These are phyloP conservation scores for Alternaria brassicae DNA, from an alignment of 2,329 filamentous ascomycete species.

Conservation along the genomic window DNA sequence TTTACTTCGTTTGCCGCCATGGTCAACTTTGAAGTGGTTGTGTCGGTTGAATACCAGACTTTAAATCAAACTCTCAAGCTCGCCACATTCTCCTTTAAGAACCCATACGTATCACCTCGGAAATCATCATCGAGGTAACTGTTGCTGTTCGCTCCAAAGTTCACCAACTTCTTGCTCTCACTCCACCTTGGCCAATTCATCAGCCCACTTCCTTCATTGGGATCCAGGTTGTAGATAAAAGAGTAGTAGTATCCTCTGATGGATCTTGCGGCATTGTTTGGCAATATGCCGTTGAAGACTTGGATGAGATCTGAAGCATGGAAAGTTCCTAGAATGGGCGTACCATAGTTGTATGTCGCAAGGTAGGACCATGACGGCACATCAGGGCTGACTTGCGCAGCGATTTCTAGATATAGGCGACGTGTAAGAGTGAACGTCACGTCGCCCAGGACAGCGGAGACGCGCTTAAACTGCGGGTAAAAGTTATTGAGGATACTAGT, in stretches of 20 bases:
- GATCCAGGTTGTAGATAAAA: slow-evolving; percentile 74
- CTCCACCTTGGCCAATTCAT: slow-evolving; percentile 64
- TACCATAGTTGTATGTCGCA: slow-evolving; percentile 73
- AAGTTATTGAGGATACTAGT: slow-evolving; percentile 72
- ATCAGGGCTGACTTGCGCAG: slow-evolving; percentile 58
- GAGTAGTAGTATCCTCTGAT: slow-evolving; percentile 75
- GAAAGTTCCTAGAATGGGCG: slow-evolving; percentile 76
- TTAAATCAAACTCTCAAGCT: slow-evolving; percentile 19
- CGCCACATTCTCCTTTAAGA: slow-evolving; percentile 44
- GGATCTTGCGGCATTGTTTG: slow-evolving; percentile 66
- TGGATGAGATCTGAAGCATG: slow-evolving; percentile 74
- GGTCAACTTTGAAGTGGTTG: neutral
- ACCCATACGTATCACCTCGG: slow-evolving; percentile 54
- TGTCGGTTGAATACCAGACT: neutral
- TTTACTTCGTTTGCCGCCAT: neutral
- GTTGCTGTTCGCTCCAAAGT: slow-evolving; percentile 53
- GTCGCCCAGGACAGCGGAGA: slow-evolving; percentile 78
- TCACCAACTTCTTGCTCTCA: slow-evolving; percentile 58
- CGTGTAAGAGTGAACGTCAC: slow-evolving; percentile 76
- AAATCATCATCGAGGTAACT: slow-evolving; percentile 59
- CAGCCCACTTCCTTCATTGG: slow-evolving; percentile 63
- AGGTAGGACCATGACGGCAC: slow-evolving; percentile 79
- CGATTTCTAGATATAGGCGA: slow-evolving; percentile 65
- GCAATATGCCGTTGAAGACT: slow-evolving; percentile 69
- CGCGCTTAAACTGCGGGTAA: slow-evolving; percentile 79